Base-by-base conservation (phyloP, 495 filamentous ascomycete genomes). In the Annulohypoxylon moriforme region DNA sequence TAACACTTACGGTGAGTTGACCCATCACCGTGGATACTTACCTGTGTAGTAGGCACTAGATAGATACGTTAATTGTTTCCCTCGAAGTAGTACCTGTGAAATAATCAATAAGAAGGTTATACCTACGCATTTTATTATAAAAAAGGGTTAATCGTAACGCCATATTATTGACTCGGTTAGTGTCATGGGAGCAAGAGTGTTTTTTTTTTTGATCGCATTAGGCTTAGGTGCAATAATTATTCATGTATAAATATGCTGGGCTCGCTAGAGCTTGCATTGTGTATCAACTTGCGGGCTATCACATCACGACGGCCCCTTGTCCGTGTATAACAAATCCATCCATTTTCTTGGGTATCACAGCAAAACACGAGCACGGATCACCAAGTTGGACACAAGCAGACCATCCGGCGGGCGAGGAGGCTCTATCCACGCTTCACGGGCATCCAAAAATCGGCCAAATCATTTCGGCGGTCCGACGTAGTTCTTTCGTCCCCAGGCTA, bases 401-500 rank as follows among this genome's bases (percentile, higher is more conserved):
- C 24, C 24, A 40, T 16, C 18, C 29, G 8, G 50, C 52, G 42
- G 18, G 20, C 29, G 14, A 40, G 56, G 20, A 34, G 22, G 22
- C 9, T 18, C 22, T 25, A 56, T 34, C 60, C 46, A 66, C 36
- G 49, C 61, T 60, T 16, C 10, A 63, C 47, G 40, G 14, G 13
- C 3, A 52, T 52, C n/a, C 18, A 59, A 42, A 55, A 1, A 20
- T 53, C 34, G 13, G 57, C 58, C 53, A 65, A 55, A 27, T 71
- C 70, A 75, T 14, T 77, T 79, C 4, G 90, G 90, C 0, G 92
- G 92, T 0, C 92, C 92, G 9, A 81, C 85, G 75, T 93, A 93
- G 70, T 90, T 83, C 77, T 89, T 90, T 64, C 88, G 85, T 36
- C 91, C 91, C 83, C 91, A 84, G 9, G 68, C 77, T 16, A 77